These are phyloP conservation scores for Acephala macrosclerotiorum DNA, from an alignment of 2,329 filamentous ascomycete species.

Conservation along the genomic window DNA sequence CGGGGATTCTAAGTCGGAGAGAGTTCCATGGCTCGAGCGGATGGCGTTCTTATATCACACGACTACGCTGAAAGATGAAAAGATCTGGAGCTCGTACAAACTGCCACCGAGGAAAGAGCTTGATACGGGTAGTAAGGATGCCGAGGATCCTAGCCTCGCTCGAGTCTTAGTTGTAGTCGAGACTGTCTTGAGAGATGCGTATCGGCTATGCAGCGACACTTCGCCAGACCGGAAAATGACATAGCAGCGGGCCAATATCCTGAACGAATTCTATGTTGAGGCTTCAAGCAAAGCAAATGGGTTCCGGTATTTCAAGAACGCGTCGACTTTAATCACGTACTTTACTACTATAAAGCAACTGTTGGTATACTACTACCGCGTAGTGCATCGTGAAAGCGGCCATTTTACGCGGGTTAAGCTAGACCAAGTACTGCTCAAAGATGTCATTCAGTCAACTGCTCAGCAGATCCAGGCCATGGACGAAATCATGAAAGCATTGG, in stretches of 20 bases:
- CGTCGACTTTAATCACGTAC: conserved; percentile 22
- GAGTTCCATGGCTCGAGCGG: no score
- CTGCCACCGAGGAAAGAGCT: conserved; percentile 27
- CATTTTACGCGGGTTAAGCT: no score
- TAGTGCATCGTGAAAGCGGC: no score
- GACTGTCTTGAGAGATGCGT: no score
- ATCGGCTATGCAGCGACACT: conserved; percentile 24
- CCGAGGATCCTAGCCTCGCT: conserved; percentile 21
- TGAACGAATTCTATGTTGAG: conserved; percentile 25
- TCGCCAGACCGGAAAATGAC: conserved; percentile 27
- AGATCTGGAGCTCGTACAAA: conserved; percentile 28
- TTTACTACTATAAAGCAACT: conserved; percentile 29
- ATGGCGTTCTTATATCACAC: no score
- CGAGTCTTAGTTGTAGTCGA: no score
- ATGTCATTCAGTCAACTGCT: no score
- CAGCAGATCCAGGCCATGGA: no score
- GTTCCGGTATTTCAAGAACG: conserved; percentile 27
- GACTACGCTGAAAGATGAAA: no score
- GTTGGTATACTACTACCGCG: no score
- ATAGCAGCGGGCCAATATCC: conserved; percentile 26
- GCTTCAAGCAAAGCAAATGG: conserved; percentile 11
- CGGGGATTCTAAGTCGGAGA: conserved; percentile 16
- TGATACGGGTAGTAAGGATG: conserved; percentile 12
- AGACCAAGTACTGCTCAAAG: no score
- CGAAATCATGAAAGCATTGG: no score